Evolutionary conservation across 768 basidiomycete genomes (phyloP).

Genomic region (Podaxis carcinomalis): DNA sequence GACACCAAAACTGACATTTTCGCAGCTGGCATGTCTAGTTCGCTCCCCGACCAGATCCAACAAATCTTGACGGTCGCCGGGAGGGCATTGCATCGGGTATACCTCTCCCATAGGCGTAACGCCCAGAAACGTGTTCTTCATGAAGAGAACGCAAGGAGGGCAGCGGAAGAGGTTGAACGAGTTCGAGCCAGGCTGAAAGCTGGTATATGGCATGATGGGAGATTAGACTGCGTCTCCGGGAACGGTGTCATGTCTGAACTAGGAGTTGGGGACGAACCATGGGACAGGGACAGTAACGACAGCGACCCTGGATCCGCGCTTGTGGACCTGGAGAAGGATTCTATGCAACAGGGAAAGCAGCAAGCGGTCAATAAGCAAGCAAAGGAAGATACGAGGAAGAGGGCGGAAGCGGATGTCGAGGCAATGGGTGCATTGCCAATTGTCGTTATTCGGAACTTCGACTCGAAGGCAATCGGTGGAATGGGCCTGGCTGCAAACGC

Average conservation of each 20-base stretch:
- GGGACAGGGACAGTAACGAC: conserved; percentile 31
- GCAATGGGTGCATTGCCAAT: conserved; percentile 70
- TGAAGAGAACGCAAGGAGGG: conserved; percentile 31
- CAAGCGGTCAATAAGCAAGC: neutral
- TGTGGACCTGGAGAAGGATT: neutral
- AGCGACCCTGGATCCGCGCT: conserved; percentile 4
- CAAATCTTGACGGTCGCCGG: conserved; percentile 80
- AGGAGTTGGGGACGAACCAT: conserved; percentile 73
- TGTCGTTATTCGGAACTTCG: conserved; percentile 82
- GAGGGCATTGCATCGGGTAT: conserved; percentile 63
- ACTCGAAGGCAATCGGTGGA: conserved; percentile 36
- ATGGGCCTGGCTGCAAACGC: conserved; percentile 21
- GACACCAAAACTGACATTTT: neutral
- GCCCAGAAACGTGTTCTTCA: conserved; percentile 33
- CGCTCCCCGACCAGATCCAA: conserved; percentile 78
- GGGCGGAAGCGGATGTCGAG: conserved; percentile 36
- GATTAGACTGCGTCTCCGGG: conserved; percentile 81
- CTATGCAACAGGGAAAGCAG: neutral
- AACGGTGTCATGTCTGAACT: conserved; percentile 86
- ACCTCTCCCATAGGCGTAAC: conserved; percentile 41
- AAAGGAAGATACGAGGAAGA: conserved; percentile 8
- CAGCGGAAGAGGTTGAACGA: conserved; percentile 33
- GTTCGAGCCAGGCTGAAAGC: conserved; percentile 43
- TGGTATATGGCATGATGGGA: conserved; percentile 84
- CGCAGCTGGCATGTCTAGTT: conserved; percentile 76